Base-by-base conservation (phyloP, 176 grass and related monocot genomes). In the Hyparrhenia diplandra region DNA sequence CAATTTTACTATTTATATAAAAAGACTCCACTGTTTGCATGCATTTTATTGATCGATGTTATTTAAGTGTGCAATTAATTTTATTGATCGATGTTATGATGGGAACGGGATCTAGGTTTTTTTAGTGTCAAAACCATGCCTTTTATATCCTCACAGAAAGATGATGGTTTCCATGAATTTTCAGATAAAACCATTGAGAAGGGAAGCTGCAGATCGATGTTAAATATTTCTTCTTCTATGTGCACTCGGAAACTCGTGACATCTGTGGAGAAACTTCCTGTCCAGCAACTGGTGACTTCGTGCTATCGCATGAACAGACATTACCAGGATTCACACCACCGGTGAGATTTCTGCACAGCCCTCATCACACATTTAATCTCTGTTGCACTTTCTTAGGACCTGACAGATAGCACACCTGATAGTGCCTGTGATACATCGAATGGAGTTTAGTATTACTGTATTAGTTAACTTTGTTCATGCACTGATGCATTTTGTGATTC, bases 241-340 rank as follows among this genome's bases (percentile, higher is more conserved):
- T 93, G 60, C 60, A 93, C 32, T 69, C 88, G 28, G 92, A 95
- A 45, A 91, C 87, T 39, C 86, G 88, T 24, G 90, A 99, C 76
- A 82, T 99, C 67, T 98, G 95, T 57, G 60, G 47, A 32, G 85
- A 90, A 78, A 99, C 96, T 63, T 40, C 69, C 10, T 99, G 96
- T 46, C 96, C 92, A 62, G 86, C 87, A 54, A 88, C 28, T 14
- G 84, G 78, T 68, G 49, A 89, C 8, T 94, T 91, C 6, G 8
- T 82, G 63, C 21, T 94, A 17, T 32, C 81, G 52, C 86, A 94
- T 75, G 0, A 74, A 7, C 89, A 91, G 74, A 89, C 84, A 21
- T 45, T 94, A 58, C 92, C 92, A 41, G 43, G 73, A 28, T 36
- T 28, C 67, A 89, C 92, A 31, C 89, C 89, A 79, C 87, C 89